Evolutionary conservation across 2,329 filamentous ascomycete genomes (phyloP).

Genomic region (Albifimbria verrucaria): DNA sequence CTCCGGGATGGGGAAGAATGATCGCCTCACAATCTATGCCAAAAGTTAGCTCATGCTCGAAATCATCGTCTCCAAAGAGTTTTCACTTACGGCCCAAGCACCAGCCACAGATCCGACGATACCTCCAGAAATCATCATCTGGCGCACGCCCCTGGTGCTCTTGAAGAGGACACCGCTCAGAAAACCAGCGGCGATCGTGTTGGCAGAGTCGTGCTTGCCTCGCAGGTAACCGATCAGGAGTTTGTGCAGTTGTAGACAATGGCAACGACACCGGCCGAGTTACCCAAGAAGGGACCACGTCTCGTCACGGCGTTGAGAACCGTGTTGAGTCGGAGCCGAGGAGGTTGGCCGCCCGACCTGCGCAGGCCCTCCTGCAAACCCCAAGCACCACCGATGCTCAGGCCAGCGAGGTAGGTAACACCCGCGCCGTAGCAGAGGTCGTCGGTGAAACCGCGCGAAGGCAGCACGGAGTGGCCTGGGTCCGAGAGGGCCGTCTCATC

Average conservation of each 20-base stretch:
- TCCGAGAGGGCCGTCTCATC: slow-evolving; percentile 89
- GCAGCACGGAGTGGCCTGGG: slow-evolving; percentile 81
- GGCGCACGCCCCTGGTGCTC: slow-evolving; percentile 83
- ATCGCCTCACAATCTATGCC: slow-evolving; percentile 33
- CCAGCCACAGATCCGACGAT: slow-evolving; percentile 85
- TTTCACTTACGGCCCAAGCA: slow-evolving; percentile 77
- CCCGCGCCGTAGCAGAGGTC: slow-evolving; percentile 98
- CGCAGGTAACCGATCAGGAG: slow-evolving; percentile 76
- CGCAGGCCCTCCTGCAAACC: slow-evolving; percentile 86
- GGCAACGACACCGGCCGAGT: slow-evolving; percentile 91
- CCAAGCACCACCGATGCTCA: slow-evolving; percentile 86
- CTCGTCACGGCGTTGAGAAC: slow-evolving; percentile 92
- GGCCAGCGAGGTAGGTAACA: slow-evolving; percentile 84
- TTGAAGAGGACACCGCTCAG: slow-evolving; percentile 95
- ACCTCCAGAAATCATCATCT: slow-evolving; percentile 91
- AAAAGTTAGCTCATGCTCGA: neutral
- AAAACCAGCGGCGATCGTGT: slow-evolving; percentile 81
- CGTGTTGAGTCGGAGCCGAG: slow-evolving; percentile 89
- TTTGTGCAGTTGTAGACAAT: slow-evolving; percentile 96
- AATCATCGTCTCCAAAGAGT: neutral
- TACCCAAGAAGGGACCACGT: slow-evolving; percentile 90
- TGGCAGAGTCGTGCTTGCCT: slow-evolving; percentile 85
- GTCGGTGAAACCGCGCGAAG: slow-evolving; percentile 95
- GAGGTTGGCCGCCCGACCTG: slow-evolving; percentile 71
- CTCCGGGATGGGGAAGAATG: slow-evolving; percentile 38